A percentile compares a stretch with the other conserved stretches of the same genome.
Evolutionary conservation across 495 filamentous ascomycete genomes (phyloP).

Genomic region (Trichocladium uniseriatum): DNA sequence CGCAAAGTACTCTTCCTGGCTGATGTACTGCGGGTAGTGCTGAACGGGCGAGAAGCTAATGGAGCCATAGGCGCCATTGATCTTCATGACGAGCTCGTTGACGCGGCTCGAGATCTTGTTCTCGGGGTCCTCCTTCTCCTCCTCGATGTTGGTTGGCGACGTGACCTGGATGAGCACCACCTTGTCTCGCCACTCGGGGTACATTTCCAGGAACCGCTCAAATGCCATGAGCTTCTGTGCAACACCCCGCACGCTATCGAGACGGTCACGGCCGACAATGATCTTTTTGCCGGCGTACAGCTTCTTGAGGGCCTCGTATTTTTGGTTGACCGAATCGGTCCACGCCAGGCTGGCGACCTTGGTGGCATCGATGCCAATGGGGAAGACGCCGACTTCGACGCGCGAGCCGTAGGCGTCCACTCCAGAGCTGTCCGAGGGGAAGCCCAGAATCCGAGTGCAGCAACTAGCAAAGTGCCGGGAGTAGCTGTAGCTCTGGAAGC

Average conservation of each 20-base stretch:
- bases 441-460: slow-evolving; percentile 78
- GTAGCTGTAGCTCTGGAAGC: slow-evolving; percentile 89
- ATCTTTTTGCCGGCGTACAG: slow-evolving; percentile 77
- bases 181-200: slow-evolving; percentile 80
- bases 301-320: slow-evolving; percentile 58
- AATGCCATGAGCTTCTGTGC: slow-evolving; percentile 90
- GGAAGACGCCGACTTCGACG: slow-evolving; percentile 80
- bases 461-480: slow-evolving; percentile 86
- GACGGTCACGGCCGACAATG: slow-evolving; percentile 85
- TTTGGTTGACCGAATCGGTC: slow-evolving; percentile 52
- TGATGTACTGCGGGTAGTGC: slow-evolving; percentile 86
- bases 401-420: slow-evolving; percentile 83
- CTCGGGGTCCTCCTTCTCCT: slow-evolving; percentile 56
- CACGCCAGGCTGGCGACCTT: slow-evolving; percentile 64
- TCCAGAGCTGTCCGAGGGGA: slow-evolving; percentile 67
- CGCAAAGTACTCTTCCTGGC: slow-evolving; percentile 81
- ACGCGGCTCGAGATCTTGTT: slow-evolving; percentile 75
- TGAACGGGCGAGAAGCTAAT: slow-evolving; percentile 79
- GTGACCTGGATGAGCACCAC: slow-evolving; percentile 95
- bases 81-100: slow-evolving; percentile 76
- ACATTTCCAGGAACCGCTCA: slow-evolving; percentile 76
- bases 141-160: slow-evolving; percentile 71
- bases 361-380: slow-evolving; percentile 77
- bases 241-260: slow-evolving; percentile 84
- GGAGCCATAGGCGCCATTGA: slow-evolving; percentile 82